Conservation (phyloP, 768 basidiomycete genomes). For the Xerocomus spinulosus region DNA sequence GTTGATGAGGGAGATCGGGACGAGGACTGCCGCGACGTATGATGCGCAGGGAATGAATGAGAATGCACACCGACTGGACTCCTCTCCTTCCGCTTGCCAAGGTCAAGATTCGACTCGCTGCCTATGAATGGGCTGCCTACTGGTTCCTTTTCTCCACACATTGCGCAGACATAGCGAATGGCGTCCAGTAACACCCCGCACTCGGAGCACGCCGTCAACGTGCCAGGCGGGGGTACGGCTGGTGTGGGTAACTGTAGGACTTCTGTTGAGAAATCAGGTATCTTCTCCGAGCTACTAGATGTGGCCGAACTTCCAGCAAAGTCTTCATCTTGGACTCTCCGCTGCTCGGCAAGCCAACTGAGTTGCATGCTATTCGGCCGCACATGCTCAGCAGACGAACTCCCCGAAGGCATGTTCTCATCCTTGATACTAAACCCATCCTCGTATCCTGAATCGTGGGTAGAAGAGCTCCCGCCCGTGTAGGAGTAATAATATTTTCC, state of each 20-base stretch:
- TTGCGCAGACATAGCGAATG: constrained; percentile 87
- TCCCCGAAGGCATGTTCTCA: constrained; percentile 26
- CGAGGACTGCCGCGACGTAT: constrained; percentile 20
- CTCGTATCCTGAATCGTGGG: constrained; percentile 52
- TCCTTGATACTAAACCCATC: constrained; percentile 40
- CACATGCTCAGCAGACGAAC: constrained; percentile 31
- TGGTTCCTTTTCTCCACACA: constrained; percentile 76
- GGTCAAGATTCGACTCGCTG: constrained; percentile 10
- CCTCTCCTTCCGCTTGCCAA: constrained; percentile 48
- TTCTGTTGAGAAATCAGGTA: constrained; percentile 43
- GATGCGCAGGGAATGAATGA: constrained; percentile 36
- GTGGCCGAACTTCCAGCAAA: constrained; percentile 6
- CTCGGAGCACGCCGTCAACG: constrained; percentile 76
- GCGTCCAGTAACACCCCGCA: constrained; percentile 72
- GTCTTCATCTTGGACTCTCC: constrained; percentile 27
- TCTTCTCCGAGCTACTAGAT: constrained; percentile 16
- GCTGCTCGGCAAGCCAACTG: constrained; percentile 59
- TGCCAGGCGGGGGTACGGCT: constrained; percentile 49
- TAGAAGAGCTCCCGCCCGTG: constrained; percentile 44
- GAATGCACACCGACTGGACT: constrained; percentile 12
- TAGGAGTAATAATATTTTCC: constrained; percentile 81
- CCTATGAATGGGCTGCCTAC: constrained; percentile 12
- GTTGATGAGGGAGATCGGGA: constrained; percentile 16
- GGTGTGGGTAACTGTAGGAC: constrained; percentile 49
- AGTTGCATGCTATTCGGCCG: constrained; percentile 67